These are phyloP conservation scores for Diutina siamensis DNA, from an alignment of 1,139 yeast species.

Conservation along the genomic window DNA sequence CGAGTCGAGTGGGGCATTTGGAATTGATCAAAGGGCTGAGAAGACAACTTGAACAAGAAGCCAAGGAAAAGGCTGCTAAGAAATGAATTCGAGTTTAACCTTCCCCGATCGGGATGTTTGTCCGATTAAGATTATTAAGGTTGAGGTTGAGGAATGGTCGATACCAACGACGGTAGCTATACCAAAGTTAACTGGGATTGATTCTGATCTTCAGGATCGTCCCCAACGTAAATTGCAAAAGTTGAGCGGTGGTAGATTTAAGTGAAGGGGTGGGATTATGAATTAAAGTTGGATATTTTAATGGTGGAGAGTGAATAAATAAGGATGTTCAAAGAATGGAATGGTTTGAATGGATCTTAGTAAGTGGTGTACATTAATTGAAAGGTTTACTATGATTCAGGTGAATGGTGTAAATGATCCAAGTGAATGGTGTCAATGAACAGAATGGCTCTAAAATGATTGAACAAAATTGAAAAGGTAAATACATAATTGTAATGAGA, in stretches of 20 bases:
- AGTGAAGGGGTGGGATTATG: no score
- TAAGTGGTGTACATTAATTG: no score
- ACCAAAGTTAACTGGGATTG: constrained; percentile 1
- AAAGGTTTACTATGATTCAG: no score
- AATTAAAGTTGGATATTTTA: no score
- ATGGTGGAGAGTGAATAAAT: no score
- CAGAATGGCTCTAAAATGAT: no score
- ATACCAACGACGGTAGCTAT: not conserved
- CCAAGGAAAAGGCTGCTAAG: constrained; percentile 17
- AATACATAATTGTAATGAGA: no score
- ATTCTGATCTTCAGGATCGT: not conserved
- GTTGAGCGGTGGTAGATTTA: not conserved
- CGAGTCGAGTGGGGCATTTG: constrained; percentile 90
- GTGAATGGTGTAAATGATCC: no score
- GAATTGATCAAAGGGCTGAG: constrained; percentile 90
- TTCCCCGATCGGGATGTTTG: not conserved
- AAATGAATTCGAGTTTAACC: not conserved
- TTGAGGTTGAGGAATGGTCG: not conserved
- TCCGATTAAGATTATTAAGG: not conserved
- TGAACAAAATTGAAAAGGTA: no score
- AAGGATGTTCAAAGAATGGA: no score
- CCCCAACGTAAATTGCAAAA: not conserved
- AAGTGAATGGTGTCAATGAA: no score
- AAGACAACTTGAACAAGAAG: constrained; percentile 57
- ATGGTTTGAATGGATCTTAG: no score